phyloP scores from a whole-genome alignment of 2,329 filamentous ascomycete genomes.

The Esteya vermicola region DNA sequence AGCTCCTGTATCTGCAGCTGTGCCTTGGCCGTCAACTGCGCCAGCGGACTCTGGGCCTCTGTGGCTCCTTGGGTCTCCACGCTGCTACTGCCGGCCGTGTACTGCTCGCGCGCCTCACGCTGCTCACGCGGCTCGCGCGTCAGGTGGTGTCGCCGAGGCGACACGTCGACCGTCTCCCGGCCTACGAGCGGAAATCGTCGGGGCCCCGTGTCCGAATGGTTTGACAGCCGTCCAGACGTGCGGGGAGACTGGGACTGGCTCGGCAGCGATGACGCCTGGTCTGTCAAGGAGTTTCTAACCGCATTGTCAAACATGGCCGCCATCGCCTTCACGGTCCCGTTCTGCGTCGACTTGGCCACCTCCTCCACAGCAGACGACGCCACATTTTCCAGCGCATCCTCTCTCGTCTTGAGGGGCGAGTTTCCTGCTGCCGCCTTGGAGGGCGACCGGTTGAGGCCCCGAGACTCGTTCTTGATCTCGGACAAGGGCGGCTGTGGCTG shows the following conservation, averaged over 20 bases:
- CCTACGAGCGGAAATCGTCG: too few relatives aligned
- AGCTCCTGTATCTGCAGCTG: conserved; percentile 32
- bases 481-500: conserved; percentile 2
- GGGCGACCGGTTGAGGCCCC: background rate
- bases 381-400: background rate
- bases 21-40: conserved; percentile 15
- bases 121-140: background rate
- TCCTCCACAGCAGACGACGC: conserved; percentile 5
- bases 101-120: too few relatives aligned
- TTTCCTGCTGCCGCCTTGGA: too few relatives aligned
- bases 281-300: conserved; percentile 4
- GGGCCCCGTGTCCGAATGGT: too few relatives aligned
- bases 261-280: background rate
- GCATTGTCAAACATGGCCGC: conserved; percentile 35
- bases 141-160: background rate
- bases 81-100: too few relatives aligned
- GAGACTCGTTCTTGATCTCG: conserved; percentile 7
- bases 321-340: conserved; percentile 30
- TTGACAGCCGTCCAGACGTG: conserved; percentile 12
- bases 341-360: conserved; percentile 11
- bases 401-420: background rate
- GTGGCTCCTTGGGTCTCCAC: too few relatives aligned
- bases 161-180: background rate
- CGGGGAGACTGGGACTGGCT: conserved; percentile 4
- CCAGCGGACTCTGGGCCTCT: background rate